A percentile compares a stretch with the other conserved stretches of the same genome.
These are phyloP conservation scores for Pseudoscleropodium purum DNA, from an alignment of 225 moss, liverwort and hornwort genomes.

Conservation along the genomic window DNA sequence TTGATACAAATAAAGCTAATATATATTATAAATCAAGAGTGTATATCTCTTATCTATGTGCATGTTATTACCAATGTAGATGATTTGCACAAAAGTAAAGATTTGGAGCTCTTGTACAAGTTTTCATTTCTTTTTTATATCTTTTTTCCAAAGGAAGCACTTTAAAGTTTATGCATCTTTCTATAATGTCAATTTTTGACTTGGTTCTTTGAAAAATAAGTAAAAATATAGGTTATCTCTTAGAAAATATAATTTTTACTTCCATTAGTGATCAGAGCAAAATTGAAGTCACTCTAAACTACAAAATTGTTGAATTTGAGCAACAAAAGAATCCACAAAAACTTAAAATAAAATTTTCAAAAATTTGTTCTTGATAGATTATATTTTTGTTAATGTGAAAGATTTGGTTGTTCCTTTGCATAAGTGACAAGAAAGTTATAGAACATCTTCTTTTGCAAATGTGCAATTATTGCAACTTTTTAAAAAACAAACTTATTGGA, in stretches of 20 bases:
- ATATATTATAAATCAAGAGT: no score
- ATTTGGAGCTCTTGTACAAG: background rate
- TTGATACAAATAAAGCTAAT: no score
- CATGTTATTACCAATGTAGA: no score
- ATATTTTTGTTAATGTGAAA: background rate
- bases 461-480: background rate
- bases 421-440: background rate
- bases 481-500: background rate
- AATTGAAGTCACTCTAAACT: background rate
- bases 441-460: background rate
- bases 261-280: background rate
- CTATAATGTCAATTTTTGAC: background rate
- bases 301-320: background rate
- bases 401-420: background rate
- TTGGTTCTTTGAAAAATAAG: background rate
- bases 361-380: background rate
- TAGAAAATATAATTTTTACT: background rate
- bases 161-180: background rate
- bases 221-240: background rate
- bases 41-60: background rate
- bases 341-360: background rate
- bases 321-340: background rate
- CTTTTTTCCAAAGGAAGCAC: rapidly evolving
- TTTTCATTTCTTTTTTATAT: background rate
- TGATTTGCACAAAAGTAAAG: no score